Base-by-base conservation (phyloP, 2,329 filamentous ascomycete species). In the Pezicula carpinea region DNA sequence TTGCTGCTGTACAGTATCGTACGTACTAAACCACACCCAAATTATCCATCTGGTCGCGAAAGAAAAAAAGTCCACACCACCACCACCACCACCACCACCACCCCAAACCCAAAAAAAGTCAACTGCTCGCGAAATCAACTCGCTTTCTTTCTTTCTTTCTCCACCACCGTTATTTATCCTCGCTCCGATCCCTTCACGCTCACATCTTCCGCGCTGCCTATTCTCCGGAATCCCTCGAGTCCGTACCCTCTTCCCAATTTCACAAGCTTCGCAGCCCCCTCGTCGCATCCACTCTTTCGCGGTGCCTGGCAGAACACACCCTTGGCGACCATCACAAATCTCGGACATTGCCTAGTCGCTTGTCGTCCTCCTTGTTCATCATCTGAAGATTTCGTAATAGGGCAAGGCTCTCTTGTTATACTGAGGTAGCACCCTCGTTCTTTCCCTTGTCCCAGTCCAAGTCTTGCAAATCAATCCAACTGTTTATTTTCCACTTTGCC, bases 391-490 rank as follows among this genome's bases (percentile, higher is more conserved):
- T 58, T 51, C 46, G 53, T 57, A 58, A 59, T 55, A 55, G 55
- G 56, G 44, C 58, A 61, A 59, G 59, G 55, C 18, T 31, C 44
- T 48, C 55, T 53, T 59, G 53, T 60, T 58, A 57, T 54, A 59
- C 55, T 54, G 59, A 63, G 60, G 56, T 61, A 63, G 46, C 46
- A 61, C 57, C 59, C 60, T 59, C 60, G 55, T 51, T 41, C 53
- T 55, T 58, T 59, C 54, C 55, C 56, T 54, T 56, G 52, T 59
- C 54, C 50, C 48, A 52, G 56, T 53, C 51, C 43, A 36, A 22
- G 11, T 18, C 19, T 7, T 15, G 33, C 33, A 15, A 35, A 19
- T 35, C 33, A 15, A 35, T 15, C 33, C 33, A 35, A 7, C 33
- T 35, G 4, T 35, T 17, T 15, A 15, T 35, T 35, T 35, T 17